Percentiles rank a stretch among this genome's conserved stretches.
Evolutionary conservation across 805 yeast species (phyloP).

Genomic region (Grigorovia humatica): DNA sequence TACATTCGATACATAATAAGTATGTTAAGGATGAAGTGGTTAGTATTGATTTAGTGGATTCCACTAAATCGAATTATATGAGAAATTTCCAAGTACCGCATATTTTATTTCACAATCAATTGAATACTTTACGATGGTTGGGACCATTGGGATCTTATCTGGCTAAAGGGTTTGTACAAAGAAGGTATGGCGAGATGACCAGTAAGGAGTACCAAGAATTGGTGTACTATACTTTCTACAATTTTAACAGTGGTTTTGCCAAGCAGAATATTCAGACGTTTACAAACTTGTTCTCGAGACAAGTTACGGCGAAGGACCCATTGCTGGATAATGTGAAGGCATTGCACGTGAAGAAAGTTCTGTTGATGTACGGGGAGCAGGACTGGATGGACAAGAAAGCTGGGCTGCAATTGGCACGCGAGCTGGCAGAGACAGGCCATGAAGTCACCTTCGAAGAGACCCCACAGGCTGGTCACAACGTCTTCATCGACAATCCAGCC

Average conservation of each 20-base stretch:
- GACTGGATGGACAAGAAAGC: constrained; percentile 66
- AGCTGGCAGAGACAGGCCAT: constrained; percentile 7
- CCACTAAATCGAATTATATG: constrained; percentile 32
- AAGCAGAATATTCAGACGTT: constrained; percentile 18
- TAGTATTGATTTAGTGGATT: constrained; percentile 29
- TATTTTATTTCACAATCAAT: constrained; percentile 29
- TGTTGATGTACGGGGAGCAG: constrained; percentile 50
- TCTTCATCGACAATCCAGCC: constrained; percentile 56
- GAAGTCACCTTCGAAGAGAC: constrained; percentile 13
- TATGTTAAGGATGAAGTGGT: constrained; percentile 11
- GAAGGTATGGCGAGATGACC: constrained; percentile 24
- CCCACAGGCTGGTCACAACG: constrained; percentile 60
- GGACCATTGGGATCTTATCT: constrained; percentile 34
- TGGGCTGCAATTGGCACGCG: constrained; percentile 28
- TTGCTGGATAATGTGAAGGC: constrained; percentile 44
- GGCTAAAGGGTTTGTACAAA: constrained; percentile 25
- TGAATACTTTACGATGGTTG: constrained; percentile 38
- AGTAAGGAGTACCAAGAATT: constrained; percentile 20
- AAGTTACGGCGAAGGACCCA: constrained; percentile 52
- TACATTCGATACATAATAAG: constrained; percentile 41
- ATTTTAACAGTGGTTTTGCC: constrained; percentile 8
- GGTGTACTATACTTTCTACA: constrained; percentile 13
- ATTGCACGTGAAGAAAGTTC: constrained; percentile 29
- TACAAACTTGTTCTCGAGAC: constrained; percentile 22
- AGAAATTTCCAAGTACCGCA: constrained; percentile 24